These are phyloP conservation scores for Myxozyma udenii DNA, from an alignment of 805 yeast genomes.

Conservation along the genomic window DNA sequence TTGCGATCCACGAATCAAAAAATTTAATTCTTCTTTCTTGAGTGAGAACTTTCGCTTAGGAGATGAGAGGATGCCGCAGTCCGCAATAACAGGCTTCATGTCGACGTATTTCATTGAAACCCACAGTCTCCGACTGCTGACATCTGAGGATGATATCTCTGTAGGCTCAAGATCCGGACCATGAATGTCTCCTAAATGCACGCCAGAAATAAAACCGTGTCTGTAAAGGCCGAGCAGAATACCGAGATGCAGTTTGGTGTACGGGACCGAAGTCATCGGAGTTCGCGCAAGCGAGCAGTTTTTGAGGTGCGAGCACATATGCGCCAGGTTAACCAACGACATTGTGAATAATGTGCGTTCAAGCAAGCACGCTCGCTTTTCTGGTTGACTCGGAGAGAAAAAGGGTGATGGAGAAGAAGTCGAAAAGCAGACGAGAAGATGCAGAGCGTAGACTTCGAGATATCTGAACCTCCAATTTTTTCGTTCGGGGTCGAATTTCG, in stretches of 20 bases:
- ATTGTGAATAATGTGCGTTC: conserved; percentile 1
- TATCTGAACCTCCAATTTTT: no score
- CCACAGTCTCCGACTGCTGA: conserved; percentile 86
- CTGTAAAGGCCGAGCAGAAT: conserved; percentile 80
- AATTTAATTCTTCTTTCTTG: conserved; percentile 59
- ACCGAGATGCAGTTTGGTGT: conserved; percentile 75
- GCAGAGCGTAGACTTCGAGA: no score
- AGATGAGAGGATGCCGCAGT: conserved; percentile 70
- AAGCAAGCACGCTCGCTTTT: no score
- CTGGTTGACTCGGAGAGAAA: no score
- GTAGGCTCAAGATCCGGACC: conserved; percentile 70
- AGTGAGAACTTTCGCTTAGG: conserved; percentile 77
- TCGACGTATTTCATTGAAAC: conserved; percentile 84
- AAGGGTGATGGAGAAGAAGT: no score
- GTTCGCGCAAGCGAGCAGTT: conserved; percentile 76
- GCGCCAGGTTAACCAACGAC: conserved; percentile 48
- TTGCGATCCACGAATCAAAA: conserved; percentile 70
- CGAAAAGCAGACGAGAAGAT: no score
- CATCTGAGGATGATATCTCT: conserved; percentile 65
- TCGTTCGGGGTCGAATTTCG: no score
- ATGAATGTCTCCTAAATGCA: conserved; percentile 75
- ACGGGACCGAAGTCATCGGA: conserved; percentile 76
- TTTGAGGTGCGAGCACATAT: conserved; percentile 83
- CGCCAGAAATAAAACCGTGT: conserved; percentile 81
- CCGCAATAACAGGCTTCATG: conserved; percentile 69